phyloP scores from a whole-genome alignment of 768 basidiomycete genomes.

The Hemileccinum impolitum region DNA sequence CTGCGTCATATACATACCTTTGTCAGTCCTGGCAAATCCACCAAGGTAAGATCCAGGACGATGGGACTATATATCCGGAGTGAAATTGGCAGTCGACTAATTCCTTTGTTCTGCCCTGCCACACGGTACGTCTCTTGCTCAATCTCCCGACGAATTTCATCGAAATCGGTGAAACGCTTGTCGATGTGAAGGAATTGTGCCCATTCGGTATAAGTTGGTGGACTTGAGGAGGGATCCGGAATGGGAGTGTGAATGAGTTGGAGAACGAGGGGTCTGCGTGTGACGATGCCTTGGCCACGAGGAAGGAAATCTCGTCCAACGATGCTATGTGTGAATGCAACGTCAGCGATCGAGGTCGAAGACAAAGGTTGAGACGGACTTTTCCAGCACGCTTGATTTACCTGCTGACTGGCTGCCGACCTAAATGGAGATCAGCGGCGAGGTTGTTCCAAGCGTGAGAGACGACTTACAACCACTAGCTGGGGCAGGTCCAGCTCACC shows the following conservation, averaged over 20 bases:
- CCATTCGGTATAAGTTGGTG: slow-evolving; percentile 71
- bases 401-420: slow-evolving; percentile 97
- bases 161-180: slow-evolving; percentile 94
- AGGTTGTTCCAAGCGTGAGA: background rate
- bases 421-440: slow-evolving; percentile 35
- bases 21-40: slow-evolving; percentile 94
- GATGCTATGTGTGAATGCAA: slow-evolving; percentile 50
- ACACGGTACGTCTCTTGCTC: slow-evolving; percentile 97
- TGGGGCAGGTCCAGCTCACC: slow-evolving; percentile 94
- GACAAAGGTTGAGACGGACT: slow-evolving; percentile 48
- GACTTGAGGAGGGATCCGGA: slow-evolving; percentile 44
- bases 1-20: slow-evolving; percentile 57
- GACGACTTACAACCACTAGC: slow-evolving; percentile 71
- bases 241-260: slow-evolving; percentile 92
- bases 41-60: slow-evolving; percentile 92
- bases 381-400: slow-evolving; percentile 95
- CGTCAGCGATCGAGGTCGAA: slow-evolving; percentile 2
- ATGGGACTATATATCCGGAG: slow-evolving; percentile 94
- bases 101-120: slow-evolving; percentile 98
- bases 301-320: slow-evolving; percentile 92
- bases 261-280: slow-evolving; percentile 89
- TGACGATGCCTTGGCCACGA: slow-evolving; percentile 91
- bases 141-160: slow-evolving; percentile 92
- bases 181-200: slow-evolving; percentile 97
- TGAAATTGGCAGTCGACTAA: slow-evolving; percentile 94